A percentile compares a stretch with the other conserved stretches of the same genome.
phyloP scores from a whole-genome alignment of 768 basidiomycete species.

The Ephemerocybe angulata region DNA sequence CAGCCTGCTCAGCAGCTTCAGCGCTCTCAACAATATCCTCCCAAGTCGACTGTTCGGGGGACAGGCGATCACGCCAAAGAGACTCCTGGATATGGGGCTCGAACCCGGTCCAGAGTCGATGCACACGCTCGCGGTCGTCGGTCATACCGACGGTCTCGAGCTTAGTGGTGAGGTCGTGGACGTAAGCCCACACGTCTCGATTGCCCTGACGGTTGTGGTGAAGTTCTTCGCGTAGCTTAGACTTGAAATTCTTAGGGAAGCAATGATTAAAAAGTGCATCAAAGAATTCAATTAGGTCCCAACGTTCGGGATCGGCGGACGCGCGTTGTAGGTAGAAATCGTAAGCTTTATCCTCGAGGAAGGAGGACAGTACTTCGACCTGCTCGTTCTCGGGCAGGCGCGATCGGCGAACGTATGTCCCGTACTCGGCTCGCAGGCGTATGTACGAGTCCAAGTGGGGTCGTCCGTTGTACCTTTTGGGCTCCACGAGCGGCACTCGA shows the following conservation, averaged over 20 bases:
- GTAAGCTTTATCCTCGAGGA: constrained; percentile 17
- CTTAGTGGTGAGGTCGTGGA: constrained; percentile 27
- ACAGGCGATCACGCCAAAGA: constrained; percentile 23
- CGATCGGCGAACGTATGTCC: neutral
- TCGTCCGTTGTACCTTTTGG: too few relatives aligned
- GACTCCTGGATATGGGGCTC: constrained; percentile 22
- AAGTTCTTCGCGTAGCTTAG: constrained; percentile 13
- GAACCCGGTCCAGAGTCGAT: constrained; percentile 33
- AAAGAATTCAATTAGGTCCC: neutral
- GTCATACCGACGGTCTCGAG: constrained; percentile 26
- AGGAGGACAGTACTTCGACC: constrained; percentile 19
- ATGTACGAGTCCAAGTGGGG: too few relatives aligned
- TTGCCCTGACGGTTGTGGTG: constrained; percentile 18
- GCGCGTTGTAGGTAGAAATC: neutral
- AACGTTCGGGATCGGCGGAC: neutral
- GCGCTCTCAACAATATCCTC: constrained; percentile 10
- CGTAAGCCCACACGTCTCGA: constrained; percentile 24
- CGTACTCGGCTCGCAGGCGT: neutral
- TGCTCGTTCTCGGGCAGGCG: neutral
- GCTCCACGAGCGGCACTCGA: too few relatives aligned
- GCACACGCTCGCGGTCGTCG: constrained; percentile 22
- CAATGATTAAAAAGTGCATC: constrained; percentile 1
- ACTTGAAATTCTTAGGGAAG: neutral
- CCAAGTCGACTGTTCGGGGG: constrained; percentile 24
- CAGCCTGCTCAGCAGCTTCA: neutral